A percentile compares a stretch with the other conserved stretches of the same genome.
Evolutionary conservation across 2,329 filamentous ascomycete species (phyloP).

Genomic region (Paecilomyces variotii): DNA sequence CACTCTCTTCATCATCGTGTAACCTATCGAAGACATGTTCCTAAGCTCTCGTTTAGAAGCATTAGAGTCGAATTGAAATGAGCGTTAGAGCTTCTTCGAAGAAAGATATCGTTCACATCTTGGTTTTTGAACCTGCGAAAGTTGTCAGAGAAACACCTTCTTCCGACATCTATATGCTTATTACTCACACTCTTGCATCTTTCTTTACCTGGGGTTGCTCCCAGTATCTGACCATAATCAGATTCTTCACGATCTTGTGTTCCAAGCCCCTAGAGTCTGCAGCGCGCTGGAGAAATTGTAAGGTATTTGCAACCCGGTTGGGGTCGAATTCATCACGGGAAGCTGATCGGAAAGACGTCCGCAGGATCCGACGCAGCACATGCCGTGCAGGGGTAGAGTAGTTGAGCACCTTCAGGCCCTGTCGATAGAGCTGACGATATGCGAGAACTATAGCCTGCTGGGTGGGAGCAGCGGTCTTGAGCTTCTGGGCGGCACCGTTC

Average conservation of each 20-base stretch:
- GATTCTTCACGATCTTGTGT: conserved; percentile 40
- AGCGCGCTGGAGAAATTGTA: conserved; percentile 38
- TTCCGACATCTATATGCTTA: conserved; percentile 3
- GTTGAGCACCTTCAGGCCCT: conserved; percentile 46
- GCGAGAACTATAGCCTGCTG: conserved; percentile 37
- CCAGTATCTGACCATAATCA: conserved; percentile 38
- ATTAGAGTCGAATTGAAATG: conserved; percentile 39
- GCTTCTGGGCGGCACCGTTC: conserved; percentile 5
- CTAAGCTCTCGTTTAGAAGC: conserved; percentile 41
- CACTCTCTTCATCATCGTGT: neutral
- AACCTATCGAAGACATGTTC: conserved; percentile 5
- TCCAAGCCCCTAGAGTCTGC: conserved; percentile 33
- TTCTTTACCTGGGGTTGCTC: conserved; percentile 24
- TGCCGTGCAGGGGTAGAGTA: conserved; percentile 51
- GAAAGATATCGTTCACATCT: conserved; percentile 15
- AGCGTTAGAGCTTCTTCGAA: conserved; percentile 28
- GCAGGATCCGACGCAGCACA: conserved; percentile 40
- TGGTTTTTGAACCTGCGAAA: conserved; percentile 19
- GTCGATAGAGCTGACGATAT: conserved; percentile 51
- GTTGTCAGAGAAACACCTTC: conserved; percentile 12
- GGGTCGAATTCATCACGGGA: conserved; percentile 29
- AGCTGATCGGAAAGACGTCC: conserved; percentile 34
- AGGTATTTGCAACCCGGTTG: conserved; percentile 35
- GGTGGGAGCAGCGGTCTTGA: conserved; percentile 9
- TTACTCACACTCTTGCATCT: conserved; percentile 24